phyloP scores from a whole-genome alignment of 2,329 filamentous ascomycete species.

The Juglanconis oblonga region DNA sequence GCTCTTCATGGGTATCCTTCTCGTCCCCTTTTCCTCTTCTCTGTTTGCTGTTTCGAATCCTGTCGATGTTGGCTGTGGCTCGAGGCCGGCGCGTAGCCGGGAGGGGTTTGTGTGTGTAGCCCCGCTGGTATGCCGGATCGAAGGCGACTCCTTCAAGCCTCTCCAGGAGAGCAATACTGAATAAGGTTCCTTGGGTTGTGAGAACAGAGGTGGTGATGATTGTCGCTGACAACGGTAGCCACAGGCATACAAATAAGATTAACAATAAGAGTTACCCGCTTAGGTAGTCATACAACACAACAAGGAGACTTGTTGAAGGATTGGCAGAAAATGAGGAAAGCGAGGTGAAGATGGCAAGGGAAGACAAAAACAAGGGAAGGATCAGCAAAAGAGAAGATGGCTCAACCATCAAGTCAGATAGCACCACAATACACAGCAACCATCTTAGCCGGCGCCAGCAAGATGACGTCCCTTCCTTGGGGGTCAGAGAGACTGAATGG shows the following conservation, averaged over 20 bases:
- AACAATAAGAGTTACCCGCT: constrained; percentile 1
- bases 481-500: background rate
- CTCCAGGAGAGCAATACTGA: background rate
- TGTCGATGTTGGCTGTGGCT: constrained; percentile 6
- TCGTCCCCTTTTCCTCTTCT: background rate
- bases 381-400: background rate
- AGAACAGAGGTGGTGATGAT: background rate
- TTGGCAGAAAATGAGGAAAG: background rate
- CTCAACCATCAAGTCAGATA: background rate
- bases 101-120: constrained; percentile 1
- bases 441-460: background rate
- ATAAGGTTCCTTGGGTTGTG: background rate
- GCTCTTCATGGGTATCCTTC: constrained; percentile 7
- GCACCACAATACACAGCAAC: background rate
- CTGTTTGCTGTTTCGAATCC: background rate
- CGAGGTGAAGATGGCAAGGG: background rate
- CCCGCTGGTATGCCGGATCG: constrained; percentile 2
- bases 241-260: constrained; percentile 9
- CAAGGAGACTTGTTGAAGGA: background rate
- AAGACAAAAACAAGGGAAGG: constrained; percentile 5
- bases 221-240: background rate
- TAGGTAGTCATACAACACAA: background rate
- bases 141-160: background rate
- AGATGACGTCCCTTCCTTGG: constrained; percentile 8
- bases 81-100: constrained; percentile 11